Conservation (phyloP, 108 stramenopile species). For the Hondaea fermentalgiana region DNA sequence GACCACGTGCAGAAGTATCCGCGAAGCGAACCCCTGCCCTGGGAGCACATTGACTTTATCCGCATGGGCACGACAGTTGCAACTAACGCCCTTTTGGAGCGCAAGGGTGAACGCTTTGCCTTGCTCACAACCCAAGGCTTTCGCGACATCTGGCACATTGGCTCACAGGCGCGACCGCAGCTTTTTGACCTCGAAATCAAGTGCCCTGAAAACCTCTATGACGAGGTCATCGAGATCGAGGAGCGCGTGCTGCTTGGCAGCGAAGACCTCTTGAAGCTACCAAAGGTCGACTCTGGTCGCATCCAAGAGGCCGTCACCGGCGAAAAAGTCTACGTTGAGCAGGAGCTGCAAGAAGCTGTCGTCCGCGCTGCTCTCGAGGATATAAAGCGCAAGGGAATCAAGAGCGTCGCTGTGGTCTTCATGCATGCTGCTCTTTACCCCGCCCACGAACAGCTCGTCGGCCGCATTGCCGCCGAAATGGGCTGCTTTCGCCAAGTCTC, state of each 20-base stretch:
- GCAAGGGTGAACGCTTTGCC: conserved; percentile 78
- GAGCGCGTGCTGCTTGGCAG: conserved; percentile 71
- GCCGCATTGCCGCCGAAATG: conserved; percentile 64
- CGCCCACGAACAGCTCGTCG: conserved; percentile 73
- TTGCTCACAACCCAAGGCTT: conserved; percentile 81
- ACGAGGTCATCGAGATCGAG: conserved; percentile 79
- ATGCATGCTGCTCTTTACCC: conserved; percentile 71
- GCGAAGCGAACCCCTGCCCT: conserved; percentile 56
- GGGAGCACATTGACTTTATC: conserved; percentile 71
- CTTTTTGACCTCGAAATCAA: conserved; percentile 57
- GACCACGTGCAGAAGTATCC: conserved; percentile 37
- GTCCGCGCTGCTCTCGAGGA: conserved; percentile 58
- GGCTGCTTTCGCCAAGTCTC: conserved; percentile 76
- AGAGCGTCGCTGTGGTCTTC: conserved; percentile 73
- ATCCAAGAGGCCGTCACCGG: conserved; percentile 60
- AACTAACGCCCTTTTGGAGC: conserved; percentile 90
- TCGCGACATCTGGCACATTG: conserved; percentile 79
- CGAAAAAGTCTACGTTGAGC: conserved; percentile 53
- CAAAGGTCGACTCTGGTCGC: background rate
- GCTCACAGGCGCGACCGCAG: conserved; percentile 80
- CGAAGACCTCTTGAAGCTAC: conserved; percentile 18
- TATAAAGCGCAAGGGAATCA: conserved; percentile 63
- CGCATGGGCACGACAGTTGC: conserved; percentile 94
- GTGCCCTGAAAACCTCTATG: conserved; percentile 70
- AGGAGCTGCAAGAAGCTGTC: conserved; percentile 53